phyloP scores from a whole-genome alignment of 139 green algal species.

The Spirogloea muscicola region DNA sequence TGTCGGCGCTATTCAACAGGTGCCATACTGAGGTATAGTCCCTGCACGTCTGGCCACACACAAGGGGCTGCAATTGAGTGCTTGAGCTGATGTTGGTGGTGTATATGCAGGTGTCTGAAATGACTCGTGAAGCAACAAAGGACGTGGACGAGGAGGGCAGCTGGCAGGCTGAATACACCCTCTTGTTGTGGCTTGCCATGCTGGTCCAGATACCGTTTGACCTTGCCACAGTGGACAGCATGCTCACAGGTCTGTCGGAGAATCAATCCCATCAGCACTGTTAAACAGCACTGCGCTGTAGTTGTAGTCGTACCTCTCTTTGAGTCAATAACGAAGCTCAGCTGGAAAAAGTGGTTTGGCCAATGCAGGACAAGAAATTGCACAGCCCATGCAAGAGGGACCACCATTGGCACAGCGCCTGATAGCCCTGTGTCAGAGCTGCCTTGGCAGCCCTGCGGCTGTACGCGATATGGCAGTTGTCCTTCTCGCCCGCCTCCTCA shows the following conservation, averaged over 20 bases:
- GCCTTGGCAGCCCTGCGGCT: conserved; percentile 52
- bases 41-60: too few species aligned
- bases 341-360: too few species aligned
- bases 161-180: conserved; percentile 48
- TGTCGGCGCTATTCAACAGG: conserved; percentile 62
- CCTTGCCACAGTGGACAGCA: conserved; percentile 74
- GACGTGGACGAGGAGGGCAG: not conserved
- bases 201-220: conserved; percentile 92
- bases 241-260: too few species aligned
- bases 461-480: conserved; percentile 77
- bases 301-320: too few species aligned
- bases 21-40: conserved; percentile 14
- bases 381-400: too few species aligned
- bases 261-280: too few species aligned
- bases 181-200: conserved; percentile 93
- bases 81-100: not conserved
- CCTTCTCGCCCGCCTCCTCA: conserved; percentile 80
- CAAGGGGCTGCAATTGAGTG: too few species aligned
- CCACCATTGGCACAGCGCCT: conserved; percentile 53
- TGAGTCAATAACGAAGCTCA: too few species aligned
- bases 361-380: too few species aligned
- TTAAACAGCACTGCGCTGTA: too few species aligned
- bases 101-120: conserved; percentile 5
- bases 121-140: conserved; percentile 3
- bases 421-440: conserved; percentile 60